Percentiles rank a stretch among this genome's conserved stretches.
Conservation (phyloP, 2,329 filamentous ascomycete genomes). For the Periconia sp. region DNA sequence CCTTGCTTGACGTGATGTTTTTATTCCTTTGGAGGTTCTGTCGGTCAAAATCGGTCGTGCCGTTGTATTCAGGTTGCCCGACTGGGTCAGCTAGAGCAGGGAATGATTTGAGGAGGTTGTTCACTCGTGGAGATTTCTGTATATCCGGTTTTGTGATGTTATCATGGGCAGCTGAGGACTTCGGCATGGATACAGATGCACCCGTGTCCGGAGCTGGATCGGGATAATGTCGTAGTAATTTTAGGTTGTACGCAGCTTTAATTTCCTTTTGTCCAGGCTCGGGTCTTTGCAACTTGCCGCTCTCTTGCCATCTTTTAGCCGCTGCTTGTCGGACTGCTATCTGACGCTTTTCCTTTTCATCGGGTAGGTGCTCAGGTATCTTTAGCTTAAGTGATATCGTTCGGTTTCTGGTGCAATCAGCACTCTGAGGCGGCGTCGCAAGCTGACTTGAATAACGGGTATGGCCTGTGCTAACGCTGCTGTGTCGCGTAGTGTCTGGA, state of each 20-base stretch:
- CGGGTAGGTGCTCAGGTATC: conserved; percentile 11
- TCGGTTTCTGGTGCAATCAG: not conserved
- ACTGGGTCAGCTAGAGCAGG: conserved; percentile 8
- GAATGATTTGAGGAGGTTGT: conserved; percentile 13
- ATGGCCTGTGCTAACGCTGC: not conserved
- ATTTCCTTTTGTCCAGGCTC: conserved; percentile 18
- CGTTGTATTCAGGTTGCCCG: not conserved
- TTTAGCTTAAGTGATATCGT: conserved; percentile 17
- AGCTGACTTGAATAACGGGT: not conserved
- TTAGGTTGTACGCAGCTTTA: conserved; percentile 20
- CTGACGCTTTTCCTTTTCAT: conserved; percentile 9
- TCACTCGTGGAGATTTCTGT: conserved; percentile 18
- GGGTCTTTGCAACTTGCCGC: conserved; percentile 15
- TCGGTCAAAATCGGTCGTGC: not conserved
- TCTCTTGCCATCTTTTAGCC: conserved; percentile 18
- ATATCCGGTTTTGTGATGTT: conserved; percentile 21
- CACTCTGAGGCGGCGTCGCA: conserved; percentile 14
- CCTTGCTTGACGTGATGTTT: conserved; percentile 10
- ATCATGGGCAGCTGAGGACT: not conserved
- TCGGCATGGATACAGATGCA: not conserved
- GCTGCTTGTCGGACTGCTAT: conserved; percentile 14
- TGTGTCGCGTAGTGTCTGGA: not conserved
- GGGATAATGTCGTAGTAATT: conserved; percentile 28
- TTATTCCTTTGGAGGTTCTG: conserved; percentile 13
- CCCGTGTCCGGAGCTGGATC: not conserved